Evolutionary conservation across 2,329 filamentous ascomycete species (phyloP), one percentile per base, ranked within the genome.

Genomic region (Ophiostoma piceae): DNA sequence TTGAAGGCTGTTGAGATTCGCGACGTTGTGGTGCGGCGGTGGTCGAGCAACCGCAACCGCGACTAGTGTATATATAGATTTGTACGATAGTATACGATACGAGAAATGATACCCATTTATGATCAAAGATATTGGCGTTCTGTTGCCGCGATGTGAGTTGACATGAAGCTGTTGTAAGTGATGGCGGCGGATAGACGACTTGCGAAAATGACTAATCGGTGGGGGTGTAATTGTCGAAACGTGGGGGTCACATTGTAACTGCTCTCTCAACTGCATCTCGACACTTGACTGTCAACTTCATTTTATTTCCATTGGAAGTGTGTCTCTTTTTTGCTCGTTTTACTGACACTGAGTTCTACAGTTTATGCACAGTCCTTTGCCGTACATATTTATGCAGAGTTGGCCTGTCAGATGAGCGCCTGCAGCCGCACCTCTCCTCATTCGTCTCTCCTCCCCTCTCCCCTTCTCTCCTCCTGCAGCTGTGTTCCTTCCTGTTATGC

Each of bases 1-100:
- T 78, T 97, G 75, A 84, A 84, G 74, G 82, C 84, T 69, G 97
- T 96, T 77, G 89, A 84, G 74, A 85, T 97, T 29, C 85, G 92
- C 72, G 94, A 97, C 77, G 87, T 97, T 72, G 86, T 91, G 72
- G 83, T 97, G 69, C 90, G 88, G 80, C 85, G 94, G 72, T 97
- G 93, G 92, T 87, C 91, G 67, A 89, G 89, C 67, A 96, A 96
- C 78, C 85, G 94, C 57, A 94, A 88, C 78, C 79, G 82, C 70
- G 81, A 73, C 29, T 74, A 69, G 64, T 65, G 62, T 65, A 39
- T 39, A 35, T 35, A 62, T 39, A n/a, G 26, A 22, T 54, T 9
- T 26, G 19, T 35, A 35, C 35, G n/a, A 22, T 57, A 57, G 3
- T 22, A 32, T 65, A 65, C 60, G 29, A 39, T 65, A 65, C 1